phyloP scores from a whole-genome alignment of 169 alveolate species.

The Sarcocystis neurona region DNA sequence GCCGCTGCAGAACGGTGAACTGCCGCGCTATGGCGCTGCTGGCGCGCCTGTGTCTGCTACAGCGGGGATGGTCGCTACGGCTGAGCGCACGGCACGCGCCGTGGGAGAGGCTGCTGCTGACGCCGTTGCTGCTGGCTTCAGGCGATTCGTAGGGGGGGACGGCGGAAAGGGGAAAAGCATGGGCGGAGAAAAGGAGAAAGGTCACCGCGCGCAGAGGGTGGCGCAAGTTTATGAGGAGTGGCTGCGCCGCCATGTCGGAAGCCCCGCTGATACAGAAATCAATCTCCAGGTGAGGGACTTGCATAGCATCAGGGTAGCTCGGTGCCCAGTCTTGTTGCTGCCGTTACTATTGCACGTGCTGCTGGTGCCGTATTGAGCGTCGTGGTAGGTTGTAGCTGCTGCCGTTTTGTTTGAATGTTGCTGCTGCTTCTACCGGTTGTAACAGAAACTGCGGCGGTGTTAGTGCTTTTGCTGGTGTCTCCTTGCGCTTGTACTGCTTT shows the following conservation, averaged over 20 bases:
- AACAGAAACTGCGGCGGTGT: too few species aligned
- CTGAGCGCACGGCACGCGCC: not conserved
- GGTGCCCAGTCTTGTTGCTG: too few species aligned
- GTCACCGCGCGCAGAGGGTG: not conserved
- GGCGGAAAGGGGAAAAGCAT: not conserved
- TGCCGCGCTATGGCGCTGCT: constrained; percentile 15
- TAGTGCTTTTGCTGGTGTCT: too few species aligned
- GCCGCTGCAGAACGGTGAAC: not conserved
- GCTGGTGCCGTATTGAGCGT: too few species aligned
- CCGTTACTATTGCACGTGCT: too few species aligned
- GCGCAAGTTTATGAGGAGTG: constrained; percentile 59
- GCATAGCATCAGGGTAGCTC: too few species aligned
- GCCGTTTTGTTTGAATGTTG: too few species aligned
- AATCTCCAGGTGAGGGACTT: constrained; percentile 58
- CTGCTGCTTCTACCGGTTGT: too few species aligned
- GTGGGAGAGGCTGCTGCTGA: not conserved
- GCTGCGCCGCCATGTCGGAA: constrained; percentile 53
- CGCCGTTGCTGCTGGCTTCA: not conserved
- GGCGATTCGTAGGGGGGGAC: not conserved
- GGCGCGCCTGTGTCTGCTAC: not conserved
- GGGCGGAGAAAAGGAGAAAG: not conserved
- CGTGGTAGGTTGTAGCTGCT: too few species aligned
- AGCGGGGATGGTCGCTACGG: not conserved
- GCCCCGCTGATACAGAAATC: constrained; percentile 67
- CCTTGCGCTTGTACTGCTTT: too few species aligned